Evolutionary conservation across 345 rosid genomes (phyloP), one percentile per base, ranked within the genome.

Genomic region (Citrus trifoliata): DNA sequence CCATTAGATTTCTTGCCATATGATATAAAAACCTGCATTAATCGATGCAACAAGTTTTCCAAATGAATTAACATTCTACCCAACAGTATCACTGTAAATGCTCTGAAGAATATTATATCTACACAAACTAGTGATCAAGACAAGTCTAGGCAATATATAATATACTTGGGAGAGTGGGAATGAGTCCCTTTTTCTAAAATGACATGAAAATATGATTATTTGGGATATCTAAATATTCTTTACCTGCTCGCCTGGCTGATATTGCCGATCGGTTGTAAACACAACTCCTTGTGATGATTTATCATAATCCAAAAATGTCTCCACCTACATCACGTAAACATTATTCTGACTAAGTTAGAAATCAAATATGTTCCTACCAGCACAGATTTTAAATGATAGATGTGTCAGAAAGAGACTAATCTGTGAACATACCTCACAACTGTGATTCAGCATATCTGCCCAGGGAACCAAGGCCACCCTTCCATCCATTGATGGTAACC

Each of bases 191-290:
- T 40, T 37, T 9, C 38, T 28, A 37, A 22, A 70, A 28, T 70
- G 35, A 21, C 60, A 51, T 9, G 61, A 70, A 19, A 58, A 38
- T 74, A 46, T 3, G 64, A 19, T 70, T 40, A 1, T 67, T 68
- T 24, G 59, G 51, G 30, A 67, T 22, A 63, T 53, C 5, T 61
- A 33, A 78, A 78, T 69, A 70, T 76, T 80, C 27, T 75, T 84
- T 93, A 95, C 99, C 98, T 95, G 97, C 95, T 93, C 98, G 86
- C 97, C 97, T 87, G 93, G 97, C 89, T 92, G 95, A 90, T 92
- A 95, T 9, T 87, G 83, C 77, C 89, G 88, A 77, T 93, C 97
- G 72, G 97, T 88, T 33, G 95, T 86, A 70, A 91, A 95, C 72
- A 92, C 93, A 78, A 93, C 92, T 59, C 97, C 99, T 79, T 85